Evolutionary conservation across 257 asterid species (phyloP).

Genomic region (Petunia secreta): DNA sequence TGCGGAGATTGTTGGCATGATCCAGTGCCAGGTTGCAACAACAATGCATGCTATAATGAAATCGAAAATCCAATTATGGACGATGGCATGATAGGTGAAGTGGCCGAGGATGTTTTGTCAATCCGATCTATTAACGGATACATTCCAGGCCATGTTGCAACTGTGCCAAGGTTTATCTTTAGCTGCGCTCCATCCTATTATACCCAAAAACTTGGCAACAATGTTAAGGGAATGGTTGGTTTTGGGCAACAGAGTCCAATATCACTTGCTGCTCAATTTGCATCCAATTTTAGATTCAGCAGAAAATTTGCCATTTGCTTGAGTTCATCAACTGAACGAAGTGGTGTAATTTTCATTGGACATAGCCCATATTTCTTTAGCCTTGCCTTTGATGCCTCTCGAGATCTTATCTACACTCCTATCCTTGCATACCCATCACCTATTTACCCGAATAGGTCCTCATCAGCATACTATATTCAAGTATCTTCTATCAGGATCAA

Average conservation of each 20-base stretch:
- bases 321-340: background rate
- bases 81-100: background rate
- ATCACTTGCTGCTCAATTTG: constrained; percentile 21
- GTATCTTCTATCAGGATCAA: constrained; percentile 1
- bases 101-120: constrained; percentile 19
- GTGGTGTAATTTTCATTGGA: constrained; percentile 33
- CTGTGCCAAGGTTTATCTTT: constrained; percentile 10
- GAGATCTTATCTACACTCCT: constrained; percentile 17
- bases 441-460: background rate
- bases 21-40: constrained; percentile 18
- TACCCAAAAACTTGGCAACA: background rate
- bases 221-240: constrained; percentile 32
- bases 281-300: background rate
- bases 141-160: background rate
- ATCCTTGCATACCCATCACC: background rate
- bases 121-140: constrained; percentile 25
- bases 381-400: constrained; percentile 15
- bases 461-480: constrained; percentile 15
- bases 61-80: constrained; percentile 8
- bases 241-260: constrained; percentile 22
- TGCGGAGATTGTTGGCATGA: background rate
- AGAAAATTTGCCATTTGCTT: constrained; percentile 30
- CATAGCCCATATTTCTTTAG: constrained; percentile 31
- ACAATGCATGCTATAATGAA: constrained; percentile 13
- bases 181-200: constrained; percentile 15